Evolutionary conservation across 2,329 filamentous ascomycete genomes (phyloP).

Genomic region (Myrmaecium sp.): DNA sequence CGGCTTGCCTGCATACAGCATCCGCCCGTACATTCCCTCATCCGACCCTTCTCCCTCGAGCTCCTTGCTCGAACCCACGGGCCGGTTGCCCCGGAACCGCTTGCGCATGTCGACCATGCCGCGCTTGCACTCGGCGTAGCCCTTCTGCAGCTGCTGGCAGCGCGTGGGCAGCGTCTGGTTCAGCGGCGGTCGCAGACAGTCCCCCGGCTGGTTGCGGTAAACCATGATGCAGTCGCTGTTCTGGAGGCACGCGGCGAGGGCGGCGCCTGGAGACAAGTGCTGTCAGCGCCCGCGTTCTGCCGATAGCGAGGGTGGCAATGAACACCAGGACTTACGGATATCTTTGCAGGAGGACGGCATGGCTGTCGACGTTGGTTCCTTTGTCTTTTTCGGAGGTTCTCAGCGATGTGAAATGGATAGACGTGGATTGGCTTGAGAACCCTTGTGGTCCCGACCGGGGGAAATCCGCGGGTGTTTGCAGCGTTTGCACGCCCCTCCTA

Average conservation of each 20-base stretch:
- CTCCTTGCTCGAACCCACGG: conserved; percentile 36
- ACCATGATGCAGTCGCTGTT: conserved; percentile 94
- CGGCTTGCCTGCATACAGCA: conserved; percentile 5
- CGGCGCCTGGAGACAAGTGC: conserved; percentile 46
- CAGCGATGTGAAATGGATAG: too few species aligned
- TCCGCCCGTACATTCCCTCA: not conserved
- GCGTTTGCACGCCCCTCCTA: too few species aligned
- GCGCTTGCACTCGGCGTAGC: conserved; percentile 87
- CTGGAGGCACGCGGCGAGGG: conserved; percentile 86
- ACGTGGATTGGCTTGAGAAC: too few species aligned
- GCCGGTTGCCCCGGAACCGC: conserved; percentile 86
- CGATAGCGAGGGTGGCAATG: not conserved
- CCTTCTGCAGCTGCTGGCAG: conserved; percentile 86
- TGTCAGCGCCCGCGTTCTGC: not conserved
- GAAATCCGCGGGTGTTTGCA: too few species aligned
- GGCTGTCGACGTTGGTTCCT: conserved; percentile 5
- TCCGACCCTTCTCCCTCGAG: conserved; percentile 7
- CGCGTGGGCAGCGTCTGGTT: conserved; percentile 65
- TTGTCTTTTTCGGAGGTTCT: too few species aligned
- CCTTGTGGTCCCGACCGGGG: too few species aligned
- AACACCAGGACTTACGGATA: conserved; percentile 51
- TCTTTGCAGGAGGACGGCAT: conserved; percentile 98
- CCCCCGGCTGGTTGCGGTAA: conserved; percentile 66
- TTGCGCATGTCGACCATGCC: conserved; percentile 98
- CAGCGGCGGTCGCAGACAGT: conserved; percentile 75